Evolutionary conservation across 345 rosid species (phyloP).

Genomic region (Nephelium lappaceum): DNA sequence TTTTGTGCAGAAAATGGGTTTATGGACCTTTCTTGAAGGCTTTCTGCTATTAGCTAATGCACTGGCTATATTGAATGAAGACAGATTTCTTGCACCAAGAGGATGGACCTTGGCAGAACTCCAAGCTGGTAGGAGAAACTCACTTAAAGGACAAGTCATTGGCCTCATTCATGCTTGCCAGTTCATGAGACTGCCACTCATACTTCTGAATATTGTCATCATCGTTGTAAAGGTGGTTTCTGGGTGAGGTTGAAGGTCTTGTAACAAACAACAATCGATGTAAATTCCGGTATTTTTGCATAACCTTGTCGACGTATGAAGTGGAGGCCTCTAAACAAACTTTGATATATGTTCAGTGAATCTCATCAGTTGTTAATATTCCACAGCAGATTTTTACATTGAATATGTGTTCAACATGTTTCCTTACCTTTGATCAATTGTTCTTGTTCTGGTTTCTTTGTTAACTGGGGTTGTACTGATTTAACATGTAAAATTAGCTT

Average conservation of each 20-base stretch:
- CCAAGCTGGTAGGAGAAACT: slow-evolving; percentile 38
- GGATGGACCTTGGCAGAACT: slow-evolving; percentile 55
- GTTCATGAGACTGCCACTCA: slow-evolving; percentile 52
- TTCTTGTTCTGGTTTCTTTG: background rate
- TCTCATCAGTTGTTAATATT: no score
- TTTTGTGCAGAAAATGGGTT: slow-evolving; percentile 41
- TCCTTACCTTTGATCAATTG: no score
- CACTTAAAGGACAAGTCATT: slow-evolving; percentile 43
- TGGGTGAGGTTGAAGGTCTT: slow-evolving; percentile 9
- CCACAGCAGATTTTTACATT: no score
- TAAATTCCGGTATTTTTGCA: background rate
- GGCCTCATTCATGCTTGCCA: slow-evolving; percentile 58
- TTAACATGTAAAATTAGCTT: background rate
- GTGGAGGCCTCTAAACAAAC: background rate
- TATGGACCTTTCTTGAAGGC: slow-evolving; percentile 50
- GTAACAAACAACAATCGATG: background rate
- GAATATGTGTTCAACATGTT: background rate
- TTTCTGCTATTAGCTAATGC: slow-evolving; percentile 50
- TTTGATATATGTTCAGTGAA: no score
- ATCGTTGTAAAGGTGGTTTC: slow-evolving; percentile 42
- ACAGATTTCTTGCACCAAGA: slow-evolving; percentile 49
- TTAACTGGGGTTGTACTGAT: background rate
- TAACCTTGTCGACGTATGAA: no score
- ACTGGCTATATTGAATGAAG: slow-evolving; percentile 54
- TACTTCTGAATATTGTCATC: slow-evolving; percentile 39